Percentiles rank a stretch among this genome's conserved stretches.
Conservation (phyloP, 2,329 filamentous ascomycete species). For the Aureobasidium sp. region DNA sequence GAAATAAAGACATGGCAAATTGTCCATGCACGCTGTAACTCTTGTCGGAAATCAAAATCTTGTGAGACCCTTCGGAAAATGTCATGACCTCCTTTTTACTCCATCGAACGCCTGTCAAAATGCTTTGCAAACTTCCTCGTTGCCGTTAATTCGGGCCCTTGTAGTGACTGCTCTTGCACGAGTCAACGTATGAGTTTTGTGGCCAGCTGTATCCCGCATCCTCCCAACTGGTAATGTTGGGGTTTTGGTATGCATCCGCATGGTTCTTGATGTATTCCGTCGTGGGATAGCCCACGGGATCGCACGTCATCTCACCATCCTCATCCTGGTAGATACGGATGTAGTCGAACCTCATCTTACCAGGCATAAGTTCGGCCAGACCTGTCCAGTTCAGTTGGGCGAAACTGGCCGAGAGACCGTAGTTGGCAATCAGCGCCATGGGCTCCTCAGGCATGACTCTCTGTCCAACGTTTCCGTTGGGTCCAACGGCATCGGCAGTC, state of each 20-base stretch:
- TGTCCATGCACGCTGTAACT: constrained; percentile 6
- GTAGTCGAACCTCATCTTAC: constrained; percentile 61
- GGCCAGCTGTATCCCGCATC: constrained; percentile 54
- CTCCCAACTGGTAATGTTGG: constrained; percentile 59
- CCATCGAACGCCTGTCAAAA: constrained; percentile 6
- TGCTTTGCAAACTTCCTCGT: background rate
- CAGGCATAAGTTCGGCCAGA: constrained; percentile 51
- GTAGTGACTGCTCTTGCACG: constrained; percentile 34
- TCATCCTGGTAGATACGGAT: constrained; percentile 63
- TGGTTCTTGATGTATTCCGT: constrained; percentile 61
- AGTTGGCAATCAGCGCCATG: constrained; percentile 60
- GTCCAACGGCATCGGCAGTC: constrained; percentile 52
- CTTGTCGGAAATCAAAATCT: background rate
- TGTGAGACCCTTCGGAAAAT: background rate
- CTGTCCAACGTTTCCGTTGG: constrained; percentile 64
- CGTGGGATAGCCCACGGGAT: constrained; percentile 60
- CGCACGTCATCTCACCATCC: constrained; percentile 53
- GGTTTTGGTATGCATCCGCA: constrained; percentile 54
- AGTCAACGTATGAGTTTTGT: constrained; percentile 54
- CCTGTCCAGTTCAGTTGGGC: constrained; percentile 54
- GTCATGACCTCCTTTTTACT: background rate
- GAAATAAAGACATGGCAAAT: background rate
- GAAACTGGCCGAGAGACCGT: constrained; percentile 64
- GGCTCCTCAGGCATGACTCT: constrained; percentile 60
- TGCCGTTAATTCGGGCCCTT: constrained; percentile 6